These are phyloP conservation scores for Mimosa bimucronata DNA, from an alignment of 306 rosid genomes.

Conservation along the genomic window DNA sequence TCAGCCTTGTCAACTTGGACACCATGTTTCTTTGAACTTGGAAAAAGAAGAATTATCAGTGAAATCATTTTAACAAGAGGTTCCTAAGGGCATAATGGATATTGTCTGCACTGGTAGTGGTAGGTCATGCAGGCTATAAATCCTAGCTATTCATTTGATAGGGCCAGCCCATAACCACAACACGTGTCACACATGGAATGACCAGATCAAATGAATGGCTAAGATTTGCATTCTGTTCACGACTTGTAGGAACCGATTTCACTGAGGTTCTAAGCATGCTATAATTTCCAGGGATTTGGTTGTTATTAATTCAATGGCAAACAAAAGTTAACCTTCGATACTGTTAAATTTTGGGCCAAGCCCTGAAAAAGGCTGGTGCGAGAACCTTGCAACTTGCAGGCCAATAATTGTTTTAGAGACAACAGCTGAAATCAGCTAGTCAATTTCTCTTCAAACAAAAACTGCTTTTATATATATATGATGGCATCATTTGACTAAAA, in stretches of 20 bases:
- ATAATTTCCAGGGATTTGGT: not conserved
- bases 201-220: not conserved
- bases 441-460: conserved; percentile 10
- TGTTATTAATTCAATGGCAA: not conserved
- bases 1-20: not conserved
- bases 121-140: not conserved
- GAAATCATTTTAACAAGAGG: not conserved
- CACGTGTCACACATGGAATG: not conserved
- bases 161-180: not conserved
- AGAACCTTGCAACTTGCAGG: conserved; percentile 31
- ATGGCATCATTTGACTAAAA: conserved; percentile 38
- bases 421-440: conserved; percentile 5
- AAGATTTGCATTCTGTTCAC: not conserved
- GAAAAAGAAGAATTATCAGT: not conserved
- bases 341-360: conserved; percentile 13
- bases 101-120: not conserved
- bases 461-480: conserved; percentile 10
- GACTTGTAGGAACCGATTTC: not conserved
- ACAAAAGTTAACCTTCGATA: not conserved
- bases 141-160: not conserved
- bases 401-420: conserved; percentile 37
- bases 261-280: not conserved
- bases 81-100: not conserved
- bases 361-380: conserved; percentile 3
- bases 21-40: conserved; percentile 25